Percentiles rank a stretch among this genome's conserved stretches.
phyloP scores from a whole-genome alignment of 1,139 yeast genomes.

The Pichia sp. region DNA sequence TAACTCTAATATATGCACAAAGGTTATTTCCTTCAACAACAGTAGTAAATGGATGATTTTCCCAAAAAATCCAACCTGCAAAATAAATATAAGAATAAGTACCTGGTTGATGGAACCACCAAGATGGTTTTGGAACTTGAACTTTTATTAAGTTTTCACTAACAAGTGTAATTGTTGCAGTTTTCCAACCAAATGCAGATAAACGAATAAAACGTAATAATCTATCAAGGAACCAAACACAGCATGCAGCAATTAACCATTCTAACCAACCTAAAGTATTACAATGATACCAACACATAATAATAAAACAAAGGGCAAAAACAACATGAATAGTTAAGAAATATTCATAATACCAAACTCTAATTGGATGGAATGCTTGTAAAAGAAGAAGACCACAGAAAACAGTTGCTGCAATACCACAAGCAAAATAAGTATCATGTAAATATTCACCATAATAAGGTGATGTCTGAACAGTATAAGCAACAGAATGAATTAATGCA shows the following conservation, averaged over 20 bases:
- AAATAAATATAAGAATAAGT: slow-evolving; percentile 40
- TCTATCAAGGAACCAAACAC: slow-evolving; percentile 36
- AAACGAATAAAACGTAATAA: slow-evolving; percentile 32
- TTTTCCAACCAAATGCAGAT: slow-evolving; percentile 35
- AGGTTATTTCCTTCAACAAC: slow-evolving; percentile 17
- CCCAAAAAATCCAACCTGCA: slow-evolving; percentile 25
- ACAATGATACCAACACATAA: slow-evolving; percentile 38
- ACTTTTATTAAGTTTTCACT: slow-evolving; percentile 38
- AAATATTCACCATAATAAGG: slow-evolving; percentile 17
- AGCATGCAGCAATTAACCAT: slow-evolving; percentile 39
- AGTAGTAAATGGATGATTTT: slow-evolving; percentile 37
- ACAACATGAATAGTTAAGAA: slow-evolving; percentile 35
- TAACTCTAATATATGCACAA: slow-evolving; percentile 33
- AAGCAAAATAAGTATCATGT: slow-evolving; percentile 32
- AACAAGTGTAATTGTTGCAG: slow-evolving; percentile 18
- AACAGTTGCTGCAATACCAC: slow-evolving; percentile 35
- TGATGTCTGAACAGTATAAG: slow-evolving; percentile 16
- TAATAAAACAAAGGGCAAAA: slow-evolving; percentile 34
- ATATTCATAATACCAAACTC: slow-evolving; percentile 42
- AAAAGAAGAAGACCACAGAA: slow-evolving; percentile 38
- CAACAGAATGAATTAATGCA: slow-evolving; percentile 26
- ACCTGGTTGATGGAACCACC: slow-evolving; percentile 34
- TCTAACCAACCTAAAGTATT: slow-evolving; percentile 38
- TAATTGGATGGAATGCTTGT: slow-evolving; percentile 40
- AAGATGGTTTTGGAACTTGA: slow-evolving; percentile 36